Evolutionary conservation across 257 asterid species (phyloP).

Genomic region (Leptodermis oblonga): DNA sequence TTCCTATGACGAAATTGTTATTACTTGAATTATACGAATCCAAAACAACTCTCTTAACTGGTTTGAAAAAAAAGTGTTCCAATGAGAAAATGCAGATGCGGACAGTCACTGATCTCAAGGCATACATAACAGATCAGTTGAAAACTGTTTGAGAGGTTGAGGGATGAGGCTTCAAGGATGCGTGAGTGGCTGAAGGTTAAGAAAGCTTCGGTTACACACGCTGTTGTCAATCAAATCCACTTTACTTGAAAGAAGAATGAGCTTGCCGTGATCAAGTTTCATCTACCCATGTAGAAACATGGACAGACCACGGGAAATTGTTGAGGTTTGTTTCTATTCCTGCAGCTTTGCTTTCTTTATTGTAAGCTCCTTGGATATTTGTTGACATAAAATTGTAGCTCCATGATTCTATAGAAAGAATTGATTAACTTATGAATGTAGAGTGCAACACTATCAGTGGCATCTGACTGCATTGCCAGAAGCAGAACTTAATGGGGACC

Average conservation of each 20-base stretch:
- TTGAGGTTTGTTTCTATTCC: slow-evolving; percentile 50
- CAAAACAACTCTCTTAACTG: too few relatives aligned
- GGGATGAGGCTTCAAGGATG: slow-evolving; percentile 59
- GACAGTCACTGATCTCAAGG: too few relatives aligned
- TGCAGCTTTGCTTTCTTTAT: neutral
- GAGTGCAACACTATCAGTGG: neutral
- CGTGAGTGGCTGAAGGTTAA: slow-evolving; percentile 83
- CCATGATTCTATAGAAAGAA: neutral
- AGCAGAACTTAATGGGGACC: too few relatives aligned
- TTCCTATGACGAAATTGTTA: too few relatives aligned
- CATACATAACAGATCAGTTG: too few relatives aligned
- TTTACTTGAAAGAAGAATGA: slow-evolving; percentile 60
- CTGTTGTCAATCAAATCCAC: slow-evolving; percentile 62
- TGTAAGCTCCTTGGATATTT: neutral
- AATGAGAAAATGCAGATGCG: too few relatives aligned
- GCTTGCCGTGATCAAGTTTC: slow-evolving; percentile 89
- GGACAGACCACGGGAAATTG: slow-evolving; percentile 79
- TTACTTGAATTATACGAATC: too few relatives aligned
- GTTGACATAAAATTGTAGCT: neutral
- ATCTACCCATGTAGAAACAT: slow-evolving; percentile 70
- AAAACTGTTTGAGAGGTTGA: slow-evolving; percentile 64
- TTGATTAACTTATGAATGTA: neutral
- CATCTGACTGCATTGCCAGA: too few relatives aligned
- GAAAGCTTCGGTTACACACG: slow-evolving; percentile 84
- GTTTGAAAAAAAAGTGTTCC: too few relatives aligned